phyloP scores from a whole-genome alignment of 2,329 filamentous ascomycete species.

The Beauveria caledonica region DNA sequence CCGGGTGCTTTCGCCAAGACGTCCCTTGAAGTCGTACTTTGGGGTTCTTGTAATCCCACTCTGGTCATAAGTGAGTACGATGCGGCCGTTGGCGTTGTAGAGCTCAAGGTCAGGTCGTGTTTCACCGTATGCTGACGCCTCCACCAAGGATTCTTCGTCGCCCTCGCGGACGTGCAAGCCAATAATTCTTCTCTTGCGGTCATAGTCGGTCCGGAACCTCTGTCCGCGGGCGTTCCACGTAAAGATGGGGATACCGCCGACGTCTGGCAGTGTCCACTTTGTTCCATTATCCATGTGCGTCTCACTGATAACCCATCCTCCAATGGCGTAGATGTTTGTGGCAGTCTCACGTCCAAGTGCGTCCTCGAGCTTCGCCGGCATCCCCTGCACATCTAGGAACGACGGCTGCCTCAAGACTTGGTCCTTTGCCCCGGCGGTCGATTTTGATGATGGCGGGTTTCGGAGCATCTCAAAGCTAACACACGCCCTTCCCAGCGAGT shows the following conservation, averaged over 20 bases:
- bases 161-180: background rate
- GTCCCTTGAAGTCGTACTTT: slow-evolving; percentile 11
- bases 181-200: slow-evolving; percentile 3
- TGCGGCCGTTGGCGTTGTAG: slow-evolving; percentile 8
- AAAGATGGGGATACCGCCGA: background rate
- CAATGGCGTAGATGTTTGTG: background rate
- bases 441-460: background rate
- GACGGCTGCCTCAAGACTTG: slow-evolving; percentile 2
- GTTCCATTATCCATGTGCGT: slow-evolving; percentile 7
- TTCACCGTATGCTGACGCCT: slow-evolving; percentile 1
- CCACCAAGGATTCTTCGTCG: slow-evolving; percentile 1
- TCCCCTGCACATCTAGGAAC: slow-evolving; percentile 6
- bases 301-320: slow-evolving; percentile 1
- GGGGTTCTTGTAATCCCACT: slow-evolving; percentile 3
- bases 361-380: background rate
- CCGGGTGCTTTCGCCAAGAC: background rate
- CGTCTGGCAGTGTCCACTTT: slow-evolving; percentile 4
- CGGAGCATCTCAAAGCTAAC: slow-evolving; percentile 5
- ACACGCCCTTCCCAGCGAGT: slow-evolving; percentile 1
- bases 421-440: background rate
- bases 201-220: slow-evolving; percentile 5
- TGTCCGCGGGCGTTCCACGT: slow-evolving; percentile 6
- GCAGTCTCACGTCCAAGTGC: background rate
- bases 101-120: background rate
- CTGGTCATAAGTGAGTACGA: slow-evolving; percentile 9